Conservation (phyloP, 495 filamentous ascomycete species). For the Lasiosphaeris hirsuta region DNA sequence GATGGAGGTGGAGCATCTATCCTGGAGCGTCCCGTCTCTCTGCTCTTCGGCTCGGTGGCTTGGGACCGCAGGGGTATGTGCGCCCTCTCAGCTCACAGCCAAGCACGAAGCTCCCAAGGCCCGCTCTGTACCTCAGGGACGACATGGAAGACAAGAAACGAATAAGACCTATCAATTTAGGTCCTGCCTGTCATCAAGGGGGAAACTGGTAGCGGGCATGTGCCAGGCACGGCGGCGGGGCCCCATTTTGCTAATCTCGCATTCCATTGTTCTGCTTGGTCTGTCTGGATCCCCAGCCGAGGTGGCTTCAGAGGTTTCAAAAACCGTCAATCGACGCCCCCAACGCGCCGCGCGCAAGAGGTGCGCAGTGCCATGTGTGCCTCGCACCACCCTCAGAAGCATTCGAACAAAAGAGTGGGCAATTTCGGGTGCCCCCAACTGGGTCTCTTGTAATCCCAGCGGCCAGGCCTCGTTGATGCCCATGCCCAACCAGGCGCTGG, state of each 20-base stretch:
- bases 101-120: neutral
- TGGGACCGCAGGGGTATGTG: neutral
- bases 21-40: too few species aligned
- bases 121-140: neutral
- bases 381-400: neutral
- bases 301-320: conserved; percentile 11
- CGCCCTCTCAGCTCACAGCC: neutral
- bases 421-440: neutral
- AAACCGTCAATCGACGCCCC: neutral
- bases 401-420: neutral
- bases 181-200: neutral
- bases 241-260: too few species aligned
- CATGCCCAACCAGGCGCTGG: conserved; percentile 5
- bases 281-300: neutral
- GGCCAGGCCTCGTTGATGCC: too few species aligned
- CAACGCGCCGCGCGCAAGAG: neutral
- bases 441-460: neutral
- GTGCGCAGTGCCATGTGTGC: conserved; percentile 2
- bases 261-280: too few species aligned
- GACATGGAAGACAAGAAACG: neutral
- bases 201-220: neutral
- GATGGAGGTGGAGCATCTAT: neutral
- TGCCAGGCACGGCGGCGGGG: too few species aligned
- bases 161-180: conserved; percentile 1
- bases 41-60: too few species aligned